Base-by-base conservation (phyloP, 2,329 filamentous ascomycete genomes). In the Diplodia scrobiculata region DNA sequence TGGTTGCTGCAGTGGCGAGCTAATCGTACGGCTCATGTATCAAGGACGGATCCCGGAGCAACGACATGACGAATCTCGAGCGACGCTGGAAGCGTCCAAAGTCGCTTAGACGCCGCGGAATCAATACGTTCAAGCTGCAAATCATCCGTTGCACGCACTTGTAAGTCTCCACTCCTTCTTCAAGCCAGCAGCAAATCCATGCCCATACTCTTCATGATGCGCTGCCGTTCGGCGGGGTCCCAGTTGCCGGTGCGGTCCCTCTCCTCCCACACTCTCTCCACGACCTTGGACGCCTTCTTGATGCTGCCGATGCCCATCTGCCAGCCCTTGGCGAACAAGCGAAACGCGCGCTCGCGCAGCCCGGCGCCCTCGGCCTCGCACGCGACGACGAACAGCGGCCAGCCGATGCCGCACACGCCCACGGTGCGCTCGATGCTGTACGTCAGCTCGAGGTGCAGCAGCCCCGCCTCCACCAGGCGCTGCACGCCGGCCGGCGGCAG, bases 131-230 rank as follows among this genome's bases (percentile, higher is more conserved):
- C 29, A 32, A 32, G 29, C 29, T 32, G 5, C 5, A 32, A 32
- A 32, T 6, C 29, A 32, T 32, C 29, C 29, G 29, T 32, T 32
- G 29, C 29, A 9, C 5, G 29, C 29, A 9, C 5, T 9, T 4
- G 29, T 1, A 32, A 38, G 34, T 38, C 34, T 3, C 3, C 25
- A 25, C 34, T 14, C 34, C 34, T 41, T 36, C 29, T 4, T 32
- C 53, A 66, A 38, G 63, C 63, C 53, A 66, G 10, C 41, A 59
- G 34, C 53, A 66, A 29, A 41, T 66, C 63, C 63, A 66, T 51
- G 14, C 63, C 63, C 63, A 66, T 66, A 14, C 38, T 47, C 63
- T 58, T 34, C 63, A 66, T 66, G 21, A 66, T 60, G n/a, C 34
- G 21, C 53, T 58, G 63, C 17, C 63, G n/a, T 17, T 50, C 29